Percentiles rank a stretch among this genome's conserved stretches.
phyloP scores from a whole-genome alignment of 441 rosid species.

The Brassica hybrid region DNA sequence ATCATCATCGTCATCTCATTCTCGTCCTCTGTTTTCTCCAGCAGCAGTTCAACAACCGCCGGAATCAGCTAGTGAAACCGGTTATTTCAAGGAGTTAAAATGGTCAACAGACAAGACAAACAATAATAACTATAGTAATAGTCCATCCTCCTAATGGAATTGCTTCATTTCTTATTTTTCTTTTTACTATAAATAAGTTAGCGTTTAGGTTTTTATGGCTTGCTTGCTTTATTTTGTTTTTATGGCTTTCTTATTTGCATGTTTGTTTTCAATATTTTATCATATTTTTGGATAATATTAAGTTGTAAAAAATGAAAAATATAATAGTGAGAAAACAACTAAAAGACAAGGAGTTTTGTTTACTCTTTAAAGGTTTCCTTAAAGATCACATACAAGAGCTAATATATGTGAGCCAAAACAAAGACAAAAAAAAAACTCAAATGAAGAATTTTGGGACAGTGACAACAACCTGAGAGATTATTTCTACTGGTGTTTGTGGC shows the following conservation, averaged over 20 bases:
- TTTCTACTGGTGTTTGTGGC: not conserved
- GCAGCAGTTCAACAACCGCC: slow-evolving; percentile 11
- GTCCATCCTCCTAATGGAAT: slow-evolving; percentile 37
- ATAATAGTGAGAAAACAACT: not conserved
- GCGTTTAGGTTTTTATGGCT: slow-evolving; percentile 15
- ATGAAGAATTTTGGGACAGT: not conserved
- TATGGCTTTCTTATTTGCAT: slow-evolving; percentile 10
- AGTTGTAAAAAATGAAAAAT: not conserved
- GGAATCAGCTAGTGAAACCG: slow-evolving; percentile 37
- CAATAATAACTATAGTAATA: slow-evolving; percentile 6
- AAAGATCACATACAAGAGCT: not conserved
- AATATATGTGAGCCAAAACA: not conserved
- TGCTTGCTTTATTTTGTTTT: too few relatives aligned
- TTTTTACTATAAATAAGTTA: slow-evolving; percentile 2
- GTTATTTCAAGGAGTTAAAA: slow-evolving; percentile 30
- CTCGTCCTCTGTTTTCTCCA: slow-evolving; percentile 38
- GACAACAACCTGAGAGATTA: slow-evolving; percentile 12
- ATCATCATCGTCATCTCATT: slow-evolving; percentile 17
- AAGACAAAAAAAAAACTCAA: slow-evolving; percentile 9
- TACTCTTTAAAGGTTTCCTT: slow-evolving; percentile 16
- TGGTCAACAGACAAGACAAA: slow-evolving; percentile 45
- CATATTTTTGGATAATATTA: not conserved
- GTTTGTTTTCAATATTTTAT: slow-evolving; percentile 13
- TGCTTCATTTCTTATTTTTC: slow-evolving; percentile 15
- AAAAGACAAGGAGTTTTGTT: not conserved